Conservation (phyloP, 495 filamentous ascomycete species). For the Aspergillus heteromorphus region DNA sequence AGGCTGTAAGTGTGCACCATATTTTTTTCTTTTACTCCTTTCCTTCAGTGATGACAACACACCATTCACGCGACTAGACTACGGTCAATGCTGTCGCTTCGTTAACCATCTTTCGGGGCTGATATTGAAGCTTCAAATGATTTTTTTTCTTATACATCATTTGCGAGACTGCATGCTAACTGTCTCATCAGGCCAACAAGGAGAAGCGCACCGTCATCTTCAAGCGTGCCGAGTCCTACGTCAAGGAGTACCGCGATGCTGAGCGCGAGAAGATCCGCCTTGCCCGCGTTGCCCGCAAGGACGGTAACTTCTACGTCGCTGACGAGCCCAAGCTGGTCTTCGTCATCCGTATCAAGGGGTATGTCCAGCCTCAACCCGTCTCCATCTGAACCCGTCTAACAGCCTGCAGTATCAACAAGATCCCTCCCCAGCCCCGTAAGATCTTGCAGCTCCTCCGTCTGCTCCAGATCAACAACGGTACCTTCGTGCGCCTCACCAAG, state of each 20-base stretch:
- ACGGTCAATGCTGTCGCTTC: conserved; percentile 91
- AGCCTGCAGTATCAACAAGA: conserved; percentile 93
- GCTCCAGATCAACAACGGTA: conserved; percentile 99
- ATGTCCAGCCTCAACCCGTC: conserved; percentile 17
- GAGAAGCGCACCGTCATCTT: conserved; percentile 96
- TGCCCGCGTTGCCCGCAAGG: conserved; percentile 76
- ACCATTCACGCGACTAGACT: conserved; percentile 82
- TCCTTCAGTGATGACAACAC: conserved; percentile 68
- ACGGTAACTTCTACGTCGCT: conserved; percentile 87
- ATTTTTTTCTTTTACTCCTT: conserved; percentile 18
- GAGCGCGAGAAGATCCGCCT: conserved; percentile 99
- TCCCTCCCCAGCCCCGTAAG: conserved; percentile 99
- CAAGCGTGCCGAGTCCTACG: conserved; percentile 99
- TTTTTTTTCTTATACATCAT: conserved; percentile 14
- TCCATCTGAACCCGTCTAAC: conserved; percentile 5
- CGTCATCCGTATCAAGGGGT: conserved; percentile 98
- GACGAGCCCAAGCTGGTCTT: conserved; percentile 97
- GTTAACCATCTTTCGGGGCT: conserved; percentile 99
- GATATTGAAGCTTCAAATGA: conserved; percentile 47
- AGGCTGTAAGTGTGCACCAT: conserved; percentile 64
- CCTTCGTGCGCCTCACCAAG: conserved; percentile 97
- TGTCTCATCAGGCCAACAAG: conserved; percentile 71
- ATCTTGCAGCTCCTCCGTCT: conserved; percentile 98
- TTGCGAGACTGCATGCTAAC: conserved; percentile 36
- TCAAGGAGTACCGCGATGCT: conserved; percentile 96